phyloP scores from a whole-genome alignment of 352 stramenopile genomes.

The Phytophthora constricta region DNA sequence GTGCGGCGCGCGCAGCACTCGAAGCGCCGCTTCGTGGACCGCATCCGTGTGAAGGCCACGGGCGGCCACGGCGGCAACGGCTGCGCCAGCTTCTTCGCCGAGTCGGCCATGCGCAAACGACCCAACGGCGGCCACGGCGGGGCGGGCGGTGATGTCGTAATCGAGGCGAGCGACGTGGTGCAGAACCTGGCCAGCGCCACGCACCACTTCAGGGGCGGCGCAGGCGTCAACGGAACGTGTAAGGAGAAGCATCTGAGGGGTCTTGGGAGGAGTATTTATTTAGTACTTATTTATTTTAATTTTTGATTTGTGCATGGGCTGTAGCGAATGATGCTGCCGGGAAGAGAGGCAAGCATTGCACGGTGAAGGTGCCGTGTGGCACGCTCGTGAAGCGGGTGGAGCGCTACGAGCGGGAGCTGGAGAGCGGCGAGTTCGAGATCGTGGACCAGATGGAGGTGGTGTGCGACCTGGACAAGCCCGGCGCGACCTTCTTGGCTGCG shows the following conservation, averaged over 20 bases:
- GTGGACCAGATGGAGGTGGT: constrained; percentile 82
- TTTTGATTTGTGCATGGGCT: constrained; percentile 3
- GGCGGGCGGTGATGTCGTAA: constrained; percentile 80
- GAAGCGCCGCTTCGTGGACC: constrained; percentile 91
- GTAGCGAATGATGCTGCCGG: constrained; percentile 83
- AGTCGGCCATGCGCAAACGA: constrained; percentile 75
- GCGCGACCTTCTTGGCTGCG: constrained; percentile 74
- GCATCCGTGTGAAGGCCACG: constrained; percentile 89
- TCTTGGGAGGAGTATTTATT: background rate
- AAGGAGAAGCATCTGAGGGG: no score
- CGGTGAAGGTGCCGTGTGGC: constrained; percentile 85
- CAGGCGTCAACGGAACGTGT: constrained; percentile 87
- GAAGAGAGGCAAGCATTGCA: constrained; percentile 77
- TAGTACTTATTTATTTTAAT: background rate
- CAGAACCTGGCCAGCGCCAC: constrained; percentile 87
- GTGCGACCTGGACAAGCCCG: constrained; percentile 78
- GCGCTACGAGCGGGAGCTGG: constrained; percentile 75
- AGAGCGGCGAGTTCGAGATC: constrained; percentile 82
- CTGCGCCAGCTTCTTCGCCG: constrained; percentile 88
- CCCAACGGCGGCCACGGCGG: constrained; percentile 88
- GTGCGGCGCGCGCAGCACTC: constrained; percentile 84
- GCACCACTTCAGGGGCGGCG: constrained; percentile 84
- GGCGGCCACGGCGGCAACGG: constrained; percentile 89
- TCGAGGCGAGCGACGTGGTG: constrained; percentile 73
- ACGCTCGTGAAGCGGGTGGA: constrained; percentile 90